Conservation (phyloP, 2,329 filamentous ascomycete species). For the Aspergillus pseudoviridinutans region DNA sequence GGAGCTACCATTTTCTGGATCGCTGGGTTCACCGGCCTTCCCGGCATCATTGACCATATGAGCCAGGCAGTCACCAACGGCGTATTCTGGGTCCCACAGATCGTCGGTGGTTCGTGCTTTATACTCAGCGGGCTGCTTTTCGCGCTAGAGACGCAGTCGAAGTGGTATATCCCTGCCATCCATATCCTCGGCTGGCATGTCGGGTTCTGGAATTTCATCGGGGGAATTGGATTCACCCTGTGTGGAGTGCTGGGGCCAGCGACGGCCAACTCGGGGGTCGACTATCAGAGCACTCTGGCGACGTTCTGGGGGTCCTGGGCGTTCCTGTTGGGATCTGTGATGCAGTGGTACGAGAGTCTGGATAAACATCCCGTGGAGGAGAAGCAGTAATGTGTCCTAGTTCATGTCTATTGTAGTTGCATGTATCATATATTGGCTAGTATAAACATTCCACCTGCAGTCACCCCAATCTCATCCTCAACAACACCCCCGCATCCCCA, state of each 20-base stretch:
- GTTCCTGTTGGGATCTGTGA: conserved; percentile 43
- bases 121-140: conserved; percentile 57
- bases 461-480: background rate
- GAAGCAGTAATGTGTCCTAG: background rate
- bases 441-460: too few species aligned
- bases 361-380: conserved; percentile 45
- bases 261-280: conserved; percentile 36
- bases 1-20: conserved; percentile 64
- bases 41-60: conserved; percentile 52
- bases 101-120: conserved; percentile 61
- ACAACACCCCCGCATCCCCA: conserved; percentile 23
- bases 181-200: conserved; percentile 63
- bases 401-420: too few species aligned
- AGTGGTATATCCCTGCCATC: conserved; percentile 59
- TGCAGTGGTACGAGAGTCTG: conserved; percentile 50
- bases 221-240: conserved; percentile 60
- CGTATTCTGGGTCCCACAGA: conserved; percentile 60
- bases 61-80: conserved; percentile 48
- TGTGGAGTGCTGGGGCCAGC: conserved; percentile 56
- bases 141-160: conserved; percentile 63
- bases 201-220: conserved; percentile 62
- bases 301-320: conserved; percentile 42
- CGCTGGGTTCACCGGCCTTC: conserved; percentile 57
- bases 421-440: too few species aligned
- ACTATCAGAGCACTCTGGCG: conserved; percentile 49